Conservation (phyloP, 75 land plant species). For the Pinus tabuliformis region DNA sequence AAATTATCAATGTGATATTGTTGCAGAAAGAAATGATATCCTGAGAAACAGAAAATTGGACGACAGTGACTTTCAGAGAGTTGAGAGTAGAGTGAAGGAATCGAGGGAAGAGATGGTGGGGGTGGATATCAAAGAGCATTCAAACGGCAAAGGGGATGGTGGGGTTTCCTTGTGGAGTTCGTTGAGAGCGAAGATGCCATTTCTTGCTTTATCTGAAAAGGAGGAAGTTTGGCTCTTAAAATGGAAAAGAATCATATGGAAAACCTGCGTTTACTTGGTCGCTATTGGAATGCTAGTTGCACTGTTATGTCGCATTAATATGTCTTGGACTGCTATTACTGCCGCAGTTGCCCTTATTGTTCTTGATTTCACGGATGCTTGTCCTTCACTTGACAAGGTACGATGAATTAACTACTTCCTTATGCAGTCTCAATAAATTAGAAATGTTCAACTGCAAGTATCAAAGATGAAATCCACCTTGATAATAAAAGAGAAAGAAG, state of each 20-base stretch:
- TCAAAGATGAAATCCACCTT: background rate
- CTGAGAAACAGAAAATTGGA: background rate
- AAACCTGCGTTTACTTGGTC: slow-evolving; percentile 50
- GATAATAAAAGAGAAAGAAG: too few species aligned
- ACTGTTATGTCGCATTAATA: slow-evolving; percentile 45
- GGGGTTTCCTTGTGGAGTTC: background rate
- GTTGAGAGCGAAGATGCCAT: background rate
- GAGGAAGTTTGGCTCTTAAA: slow-evolving; percentile 12
- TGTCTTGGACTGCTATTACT: slow-evolving; percentile 70
- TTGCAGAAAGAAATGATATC: background rate
- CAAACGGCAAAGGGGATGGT: background rate
- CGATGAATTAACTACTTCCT: background rate
- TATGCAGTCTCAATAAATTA: background rate
- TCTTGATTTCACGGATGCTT: slow-evolving; percentile 66
- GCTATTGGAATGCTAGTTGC: slow-evolving; percentile 51
- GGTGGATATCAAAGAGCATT: background rate
- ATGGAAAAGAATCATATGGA: slow-evolving; percentile 47
- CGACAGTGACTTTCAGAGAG: background rate
- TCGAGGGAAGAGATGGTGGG: background rate
- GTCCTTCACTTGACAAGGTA: slow-evolving; percentile 61
- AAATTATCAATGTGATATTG: background rate
- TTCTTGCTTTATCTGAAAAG: background rate
- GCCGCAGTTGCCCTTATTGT: slow-evolving; percentile 61
- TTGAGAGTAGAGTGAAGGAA: background rate
- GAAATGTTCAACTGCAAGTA: background rate